Evolutionary conservation across 1,284 basidiomycete species (phyloP).

Genomic region (Mycena sp.): DNA sequence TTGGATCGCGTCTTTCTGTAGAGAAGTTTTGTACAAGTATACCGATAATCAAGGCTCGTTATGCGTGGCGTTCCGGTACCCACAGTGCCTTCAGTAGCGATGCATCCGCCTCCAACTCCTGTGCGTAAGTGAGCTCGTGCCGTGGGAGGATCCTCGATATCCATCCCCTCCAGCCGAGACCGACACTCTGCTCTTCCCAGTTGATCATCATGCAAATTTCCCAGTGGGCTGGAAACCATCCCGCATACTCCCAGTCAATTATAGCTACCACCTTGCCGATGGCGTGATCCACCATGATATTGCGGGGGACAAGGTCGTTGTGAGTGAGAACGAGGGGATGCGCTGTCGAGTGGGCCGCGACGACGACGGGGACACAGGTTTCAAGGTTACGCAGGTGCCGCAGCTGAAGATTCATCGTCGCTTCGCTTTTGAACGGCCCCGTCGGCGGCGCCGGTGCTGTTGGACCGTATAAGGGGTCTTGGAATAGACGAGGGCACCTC

Average conservation of each 20-base stretch:
- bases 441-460: conserved; percentile 6
- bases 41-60: conserved; percentile 10
- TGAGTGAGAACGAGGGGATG: conserved; percentile 18
- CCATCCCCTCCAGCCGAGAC: conserved; percentile 11
- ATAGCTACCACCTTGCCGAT: conserved; percentile 25
- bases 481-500: conserved; percentile 11
- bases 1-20: neutral
- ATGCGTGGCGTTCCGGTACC: conserved; percentile 12
- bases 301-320: conserved; percentile 16
- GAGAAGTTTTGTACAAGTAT: neutral
- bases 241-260: conserved; percentile 32
- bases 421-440: conserved; percentile 5
- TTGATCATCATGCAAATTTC: conserved; percentile 17
- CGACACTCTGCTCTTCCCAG: conserved; percentile 9
- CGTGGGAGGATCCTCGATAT: conserved; percentile 8
- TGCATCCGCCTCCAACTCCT: conserved; percentile 18
- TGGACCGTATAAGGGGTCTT: conserved; percentile 8
- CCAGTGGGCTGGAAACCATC: conserved; percentile 31
- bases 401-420: conserved; percentile 16
- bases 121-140: conserved; percentile 4
- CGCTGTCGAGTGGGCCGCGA: conserved; percentile 11
- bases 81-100: conserved; percentile 8
- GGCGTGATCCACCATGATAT: conserved; percentile 18
- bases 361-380: conserved; percentile 5
- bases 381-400: conserved; percentile 8